phyloP scores from a whole-genome alignment of 768 basidiomycete genomes.

The Russula griseocarnosa region DNA sequence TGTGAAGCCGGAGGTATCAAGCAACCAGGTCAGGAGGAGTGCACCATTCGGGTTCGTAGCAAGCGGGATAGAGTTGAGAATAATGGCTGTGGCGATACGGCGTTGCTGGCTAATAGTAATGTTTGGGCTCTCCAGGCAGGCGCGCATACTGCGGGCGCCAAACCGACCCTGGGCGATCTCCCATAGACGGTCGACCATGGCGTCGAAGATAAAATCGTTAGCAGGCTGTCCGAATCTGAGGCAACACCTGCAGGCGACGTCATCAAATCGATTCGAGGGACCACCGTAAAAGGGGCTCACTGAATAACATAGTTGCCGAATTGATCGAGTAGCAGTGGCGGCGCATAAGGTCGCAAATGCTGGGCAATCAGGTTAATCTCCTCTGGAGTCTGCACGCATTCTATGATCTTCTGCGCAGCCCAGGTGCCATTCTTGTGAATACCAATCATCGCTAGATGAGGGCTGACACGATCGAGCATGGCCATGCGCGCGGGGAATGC shows the following conservation, averaged over 20 bases:
- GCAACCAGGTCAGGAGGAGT: slow-evolving; percentile 90
- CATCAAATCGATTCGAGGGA: slow-evolving; percentile 7
- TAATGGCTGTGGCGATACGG: slow-evolving; percentile 89
- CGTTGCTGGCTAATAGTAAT: slow-evolving; percentile 89
- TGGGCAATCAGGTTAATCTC: slow-evolving; percentile 82
- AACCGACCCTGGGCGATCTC: slow-evolving; percentile 97
- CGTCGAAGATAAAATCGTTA: slow-evolving; percentile 96
- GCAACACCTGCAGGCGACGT: slow-evolving; percentile 58
- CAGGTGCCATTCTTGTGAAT: slow-evolving; percentile 99
- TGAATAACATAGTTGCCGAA: slow-evolving; percentile 93
- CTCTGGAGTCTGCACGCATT: slow-evolving; percentile 84
- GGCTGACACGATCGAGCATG: slow-evolving; percentile 91
- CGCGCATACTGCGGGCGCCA: slow-evolving; percentile 96
- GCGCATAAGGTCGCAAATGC: slow-evolving; percentile 85
- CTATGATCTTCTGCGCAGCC: slow-evolving; percentile 99
- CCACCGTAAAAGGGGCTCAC: slow-evolving; percentile 44
- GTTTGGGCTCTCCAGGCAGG: slow-evolving; percentile 88
- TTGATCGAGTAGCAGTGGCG: slow-evolving; percentile 90
- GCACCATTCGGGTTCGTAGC: slow-evolving; percentile 98
- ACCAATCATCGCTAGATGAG: slow-evolving; percentile 94
- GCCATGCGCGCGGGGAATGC: slow-evolving; percentile 71
- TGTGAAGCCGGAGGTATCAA: slow-evolving; percentile 91
- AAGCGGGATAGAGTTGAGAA: slow-evolving; percentile 94
- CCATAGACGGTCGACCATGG: slow-evolving; percentile 97
- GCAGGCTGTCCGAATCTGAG: slow-evolving; percentile 85